phyloP scores from a whole-genome alignment of 306 rosid genomes.

The Cicer yamashitae region DNA sequence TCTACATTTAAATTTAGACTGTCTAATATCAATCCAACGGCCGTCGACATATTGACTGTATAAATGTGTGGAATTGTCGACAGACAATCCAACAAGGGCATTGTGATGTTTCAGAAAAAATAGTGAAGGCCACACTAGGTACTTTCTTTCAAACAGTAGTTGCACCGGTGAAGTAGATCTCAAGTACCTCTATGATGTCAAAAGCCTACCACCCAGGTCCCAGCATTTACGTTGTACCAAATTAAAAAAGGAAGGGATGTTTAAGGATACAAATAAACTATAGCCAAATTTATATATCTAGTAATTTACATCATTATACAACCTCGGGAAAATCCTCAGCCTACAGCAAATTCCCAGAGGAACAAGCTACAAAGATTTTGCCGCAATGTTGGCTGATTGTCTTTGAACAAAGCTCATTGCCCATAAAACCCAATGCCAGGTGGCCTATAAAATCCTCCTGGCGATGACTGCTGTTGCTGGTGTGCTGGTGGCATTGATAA shows the following conservation, averaged over 20 bases:
- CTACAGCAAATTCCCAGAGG: constrained; percentile 45
- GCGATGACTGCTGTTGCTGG: constrained; percentile 62
- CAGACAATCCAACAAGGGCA: constrained; percentile 22
- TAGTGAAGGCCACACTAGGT: background rate
- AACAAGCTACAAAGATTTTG: constrained; percentile 43
- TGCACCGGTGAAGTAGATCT: constrained; percentile 18
- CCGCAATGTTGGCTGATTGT: constrained; percentile 33
- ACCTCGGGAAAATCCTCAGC: constrained; percentile 48
- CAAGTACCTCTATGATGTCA: constrained; percentile 29
- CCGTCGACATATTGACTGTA: no score
- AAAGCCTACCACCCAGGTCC: constrained; percentile 34
- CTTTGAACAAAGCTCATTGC: constrained; percentile 57
- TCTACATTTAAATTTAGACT: no score
- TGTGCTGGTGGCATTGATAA: constrained; percentile 65
- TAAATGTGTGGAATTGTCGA: no score
- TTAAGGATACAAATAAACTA: constrained; percentile 36
- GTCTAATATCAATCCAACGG: no score
- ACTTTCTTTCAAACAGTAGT: constrained; percentile 5
- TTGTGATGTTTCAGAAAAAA: constrained; percentile 18
- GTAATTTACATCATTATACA: constrained; percentile 66
- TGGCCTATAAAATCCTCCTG: constrained; percentile 76
- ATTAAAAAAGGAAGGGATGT: background rate
- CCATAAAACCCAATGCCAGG: constrained; percentile 82
- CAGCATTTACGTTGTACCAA: constrained; percentile 23
- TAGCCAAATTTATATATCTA: constrained; percentile 52